phyloP scores from a whole-genome alignment of 2,329 filamentous ascomycete species.

The Hymenotorrendiella dingleyae region DNA sequence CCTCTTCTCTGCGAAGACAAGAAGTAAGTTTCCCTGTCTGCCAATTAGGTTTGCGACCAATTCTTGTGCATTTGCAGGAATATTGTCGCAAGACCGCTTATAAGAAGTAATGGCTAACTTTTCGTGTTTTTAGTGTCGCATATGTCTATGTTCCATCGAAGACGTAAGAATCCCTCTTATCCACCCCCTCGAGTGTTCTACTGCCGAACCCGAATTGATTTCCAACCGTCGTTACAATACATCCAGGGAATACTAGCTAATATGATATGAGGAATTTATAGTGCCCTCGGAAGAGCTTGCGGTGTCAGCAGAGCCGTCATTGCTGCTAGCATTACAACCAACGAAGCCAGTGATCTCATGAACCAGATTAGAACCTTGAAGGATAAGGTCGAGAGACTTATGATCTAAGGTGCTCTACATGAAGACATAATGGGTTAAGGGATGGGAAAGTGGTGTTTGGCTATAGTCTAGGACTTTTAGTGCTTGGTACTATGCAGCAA shows the following conservation, averaged over 20 bases:
- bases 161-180: constrained; percentile 39
- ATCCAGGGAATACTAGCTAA: not conserved
- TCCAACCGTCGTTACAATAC: not conserved
- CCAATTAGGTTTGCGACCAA: no score
- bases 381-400: constrained; percentile 92
- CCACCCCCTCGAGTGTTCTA: not conserved
- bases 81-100: not conserved
- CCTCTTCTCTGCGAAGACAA: constrained; percentile 84
- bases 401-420: constrained; percentile 59
- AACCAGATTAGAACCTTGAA: constrained; percentile 83
- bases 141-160: constrained; percentile 72
- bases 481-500: no score
- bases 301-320: constrained; percentile 88
- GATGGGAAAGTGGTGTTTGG: constrained; percentile 14
- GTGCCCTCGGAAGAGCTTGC: constrained; percentile 76
- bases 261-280: no score
- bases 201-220: not conserved
- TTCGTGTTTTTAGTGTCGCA: constrained; percentile 48
- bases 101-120: constrained; percentile 26
- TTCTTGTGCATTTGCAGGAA: not conserved
- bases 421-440: constrained; percentile 3
- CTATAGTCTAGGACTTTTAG: constrained; percentile 7
- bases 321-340: constrained; percentile 80
- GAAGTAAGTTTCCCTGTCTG: constrained; percentile 30
- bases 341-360: constrained; percentile 83